These are phyloP conservation scores for Eucalyptus dawsonii DNA, from an alignment of 345 rosid genomes.

Conservation along the genomic window DNA sequence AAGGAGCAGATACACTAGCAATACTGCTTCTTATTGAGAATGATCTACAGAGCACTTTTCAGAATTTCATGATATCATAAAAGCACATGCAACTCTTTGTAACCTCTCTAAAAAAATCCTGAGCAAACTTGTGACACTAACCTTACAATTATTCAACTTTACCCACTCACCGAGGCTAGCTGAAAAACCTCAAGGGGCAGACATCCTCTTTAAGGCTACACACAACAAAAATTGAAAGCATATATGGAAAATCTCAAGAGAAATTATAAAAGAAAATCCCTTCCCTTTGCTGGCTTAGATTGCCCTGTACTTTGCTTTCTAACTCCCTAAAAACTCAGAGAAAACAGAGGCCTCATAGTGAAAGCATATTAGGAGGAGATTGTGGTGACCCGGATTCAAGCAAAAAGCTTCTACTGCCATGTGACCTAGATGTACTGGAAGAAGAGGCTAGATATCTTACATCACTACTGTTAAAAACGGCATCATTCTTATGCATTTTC, in stretches of 20 bases:
- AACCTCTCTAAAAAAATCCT: background rate
- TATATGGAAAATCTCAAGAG: background rate
- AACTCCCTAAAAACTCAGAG: background rate
- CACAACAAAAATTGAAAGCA: background rate
- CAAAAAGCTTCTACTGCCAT: conserved; percentile 79
- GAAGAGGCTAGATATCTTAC: conserved; percentile 72
- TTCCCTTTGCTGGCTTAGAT: background rate
- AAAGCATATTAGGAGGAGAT: conserved; percentile 46
- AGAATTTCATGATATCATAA: background rate
- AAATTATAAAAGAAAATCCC: background rate
- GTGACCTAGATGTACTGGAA: conserved; percentile 84
- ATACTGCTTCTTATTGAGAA: background rate
- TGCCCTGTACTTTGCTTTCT: background rate
- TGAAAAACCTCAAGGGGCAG: background rate
- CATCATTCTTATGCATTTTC: conserved; percentile 38
- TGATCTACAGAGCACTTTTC: background rate
- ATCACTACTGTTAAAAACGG: conserved; percentile 43
- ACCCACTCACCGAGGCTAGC: background rate
- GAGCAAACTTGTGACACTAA: background rate
- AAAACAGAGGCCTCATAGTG: conserved; percentile 13
- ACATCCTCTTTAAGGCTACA: background rate
- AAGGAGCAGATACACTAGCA: background rate
- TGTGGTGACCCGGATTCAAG: conserved; percentile 80
- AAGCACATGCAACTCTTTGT: background rate
- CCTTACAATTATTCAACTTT: background rate